Evolutionary conservation across 2,329 filamentous ascomycete species (phyloP), one percentile per base, ranked within the genome.

Genomic region (Penicillium palitans): DNA sequence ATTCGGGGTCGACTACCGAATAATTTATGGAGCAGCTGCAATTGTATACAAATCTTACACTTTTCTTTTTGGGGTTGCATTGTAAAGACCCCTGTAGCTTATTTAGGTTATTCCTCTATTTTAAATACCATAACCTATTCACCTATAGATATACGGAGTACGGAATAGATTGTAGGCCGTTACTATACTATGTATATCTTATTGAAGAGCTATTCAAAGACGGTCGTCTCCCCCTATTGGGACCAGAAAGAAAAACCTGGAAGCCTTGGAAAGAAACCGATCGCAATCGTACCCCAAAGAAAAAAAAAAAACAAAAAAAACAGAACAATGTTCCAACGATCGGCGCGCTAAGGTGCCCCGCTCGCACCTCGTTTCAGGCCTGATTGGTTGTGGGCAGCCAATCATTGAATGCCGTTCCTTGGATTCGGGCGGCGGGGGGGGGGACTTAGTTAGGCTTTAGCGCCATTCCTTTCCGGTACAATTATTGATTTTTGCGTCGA

Each of bases 1-100:
- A 56, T 62, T 61, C 52, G 60, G 60, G 58, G 58, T 46, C 35
- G 41, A 60, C 51, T 51, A 61, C 60, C 54, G 55, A 60, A 57
- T 56, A 31, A 54, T 48, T 54, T 55, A 59, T 58, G 51, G 51
- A 54, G 45, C 35, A 27, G 21, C 41, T 50, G 31, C 42, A 25
- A 25, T 31, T 46, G 39, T 54, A 47, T 39, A 39, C 21, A 44
- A 45, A 57, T 51, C 46, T 56, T 52, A 48, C 31, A 37, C 29
- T 25, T 35, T 46, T 35, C 6, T 31, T 45, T 52, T 52, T 45
- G 21, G 13, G 19, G 29, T 46, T 51, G 37, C 46, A 42, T 35
- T 51, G 35, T 51, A 41, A 40, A 50, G 52, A 55, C 45, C 49
- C 48, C 33, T 47, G 41, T 35, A 24, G 31, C 42, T 54, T 45